Percentiles rank a stretch among this genome's conserved stretches.
Evolutionary conservation across 176 grass and related monocot species (phyloP).

Genomic region (Leersia perrieri): DNA sequence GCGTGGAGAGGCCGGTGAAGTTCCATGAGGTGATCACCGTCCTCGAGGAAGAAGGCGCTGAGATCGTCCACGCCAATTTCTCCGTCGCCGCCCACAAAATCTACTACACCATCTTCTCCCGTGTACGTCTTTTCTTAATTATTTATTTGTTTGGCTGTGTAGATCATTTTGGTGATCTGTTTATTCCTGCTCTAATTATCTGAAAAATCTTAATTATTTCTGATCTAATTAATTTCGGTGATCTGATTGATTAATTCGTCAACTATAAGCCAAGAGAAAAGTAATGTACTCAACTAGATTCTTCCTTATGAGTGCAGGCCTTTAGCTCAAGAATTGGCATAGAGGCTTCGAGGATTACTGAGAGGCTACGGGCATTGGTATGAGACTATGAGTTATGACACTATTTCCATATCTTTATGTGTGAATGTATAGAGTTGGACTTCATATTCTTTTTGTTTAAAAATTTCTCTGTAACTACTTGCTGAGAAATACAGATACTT

Average conservation of each 20-base stretch:
- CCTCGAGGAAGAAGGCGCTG: conserved; percentile 71
- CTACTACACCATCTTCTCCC: conserved; percentile 53
- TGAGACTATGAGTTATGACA: background rate
- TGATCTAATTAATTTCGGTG: no score
- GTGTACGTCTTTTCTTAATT: conserved; percentile 44
- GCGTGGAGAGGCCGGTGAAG: conserved; percentile 21
- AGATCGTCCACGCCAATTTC: conserved; percentile 47
- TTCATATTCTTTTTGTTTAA: background rate
- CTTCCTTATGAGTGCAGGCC: conserved; percentile 39
- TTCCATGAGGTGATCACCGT: conserved; percentile 53
- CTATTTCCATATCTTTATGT: background rate
- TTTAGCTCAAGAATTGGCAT: conserved; percentile 71
- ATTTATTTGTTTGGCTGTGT: no score
- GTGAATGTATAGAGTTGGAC: background rate
- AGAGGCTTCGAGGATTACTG: conserved; percentile 49
- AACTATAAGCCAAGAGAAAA: no score
- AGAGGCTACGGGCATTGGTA: conserved; percentile 51
- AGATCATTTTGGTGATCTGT: no score
- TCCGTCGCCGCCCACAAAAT: conserved; percentile 20
- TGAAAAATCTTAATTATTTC: no score
- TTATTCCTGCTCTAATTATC: no score
- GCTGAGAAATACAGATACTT: background rate
- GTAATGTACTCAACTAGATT: no score
- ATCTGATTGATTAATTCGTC: background rate
- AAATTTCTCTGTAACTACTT: background rate